phyloP scores from a whole-genome alignment of 2,329 filamentous ascomycete species.

The Cladosporium phlei region DNA sequence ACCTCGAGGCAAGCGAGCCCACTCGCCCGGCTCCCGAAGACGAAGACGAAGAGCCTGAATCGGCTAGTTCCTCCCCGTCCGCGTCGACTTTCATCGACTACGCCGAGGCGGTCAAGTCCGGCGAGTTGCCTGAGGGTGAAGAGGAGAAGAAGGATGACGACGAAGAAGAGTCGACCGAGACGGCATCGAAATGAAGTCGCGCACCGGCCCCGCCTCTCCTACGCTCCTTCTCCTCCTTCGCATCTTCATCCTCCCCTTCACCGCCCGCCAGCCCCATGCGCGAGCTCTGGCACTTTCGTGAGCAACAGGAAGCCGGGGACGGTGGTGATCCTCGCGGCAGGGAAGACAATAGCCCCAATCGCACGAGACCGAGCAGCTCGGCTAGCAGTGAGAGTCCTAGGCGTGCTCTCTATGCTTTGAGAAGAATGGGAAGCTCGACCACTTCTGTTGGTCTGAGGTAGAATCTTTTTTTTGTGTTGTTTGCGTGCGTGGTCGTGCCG shows the following conservation, averaged over 20 bases:
- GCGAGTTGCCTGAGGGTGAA: background rate
- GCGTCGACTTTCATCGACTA: constrained; percentile 22
- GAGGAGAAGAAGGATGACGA: no score
- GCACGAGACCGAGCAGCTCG: constrained; percentile 18
- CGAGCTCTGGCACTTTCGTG: constrained; percentile 10
- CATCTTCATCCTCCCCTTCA: background rate
- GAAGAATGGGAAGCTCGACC: constrained; percentile 15
- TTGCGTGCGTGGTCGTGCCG: background rate
- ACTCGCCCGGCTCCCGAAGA: constrained; percentile 18
- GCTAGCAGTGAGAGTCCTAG: constrained; percentile 17
- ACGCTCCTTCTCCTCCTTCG: background rate
- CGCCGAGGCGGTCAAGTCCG: constrained; percentile 3
- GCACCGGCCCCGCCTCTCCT: constrained; percentile 12
- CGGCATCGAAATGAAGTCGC: constrained; percentile 6
- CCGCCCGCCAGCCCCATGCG: constrained; percentile 13
- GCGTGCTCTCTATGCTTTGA: constrained; percentile 15
- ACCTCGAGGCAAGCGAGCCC: constrained; percentile 19
- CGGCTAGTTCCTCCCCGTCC: constrained; percentile 1
- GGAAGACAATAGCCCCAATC: constrained; percentile 6
- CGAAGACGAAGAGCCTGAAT: background rate
- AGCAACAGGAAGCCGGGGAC: constrained; percentile 15
- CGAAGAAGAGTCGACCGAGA: background rate
- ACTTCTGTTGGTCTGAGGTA: constrained; percentile 17
- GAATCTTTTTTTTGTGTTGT: background rate
- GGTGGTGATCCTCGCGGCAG: constrained; percentile 16